Percentiles rank a stretch among this genome's conserved stretches.
phyloP scores from a whole-genome alignment of 495 filamentous ascomycete genomes.

The Beverwykella pulmonaria region DNA sequence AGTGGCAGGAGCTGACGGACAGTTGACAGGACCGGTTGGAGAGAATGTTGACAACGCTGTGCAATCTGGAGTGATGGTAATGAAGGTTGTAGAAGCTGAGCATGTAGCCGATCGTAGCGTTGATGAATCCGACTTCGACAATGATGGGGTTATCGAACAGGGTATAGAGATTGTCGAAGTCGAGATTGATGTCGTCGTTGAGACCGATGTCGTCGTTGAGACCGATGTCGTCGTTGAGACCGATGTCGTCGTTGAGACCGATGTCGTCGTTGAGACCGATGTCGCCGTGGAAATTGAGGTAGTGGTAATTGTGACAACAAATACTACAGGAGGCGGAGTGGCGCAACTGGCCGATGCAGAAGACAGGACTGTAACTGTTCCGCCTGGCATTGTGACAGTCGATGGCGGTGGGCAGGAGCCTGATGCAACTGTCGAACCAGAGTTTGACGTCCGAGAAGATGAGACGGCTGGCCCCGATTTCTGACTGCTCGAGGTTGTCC shows the following conservation, averaged over 20 bases:
- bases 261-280: not conserved
- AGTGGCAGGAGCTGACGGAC: not conserved
- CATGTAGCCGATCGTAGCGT: not conserved
- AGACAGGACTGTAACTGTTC: no score
- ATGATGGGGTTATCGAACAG: not conserved
- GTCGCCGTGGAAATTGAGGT: no score
- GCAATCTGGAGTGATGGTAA: constrained; percentile 8
- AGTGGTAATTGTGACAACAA: constrained; percentile 16
- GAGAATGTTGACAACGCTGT: not conserved
- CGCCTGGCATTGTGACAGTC: no score
- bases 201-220: constrained; percentile 1
- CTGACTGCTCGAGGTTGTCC: no score
- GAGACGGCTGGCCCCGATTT: no score
- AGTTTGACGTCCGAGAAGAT: no score
- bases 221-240: not conserved
- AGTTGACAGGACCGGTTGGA: not conserved
- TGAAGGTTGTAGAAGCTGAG: not conserved
- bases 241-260: constrained; percentile 1
- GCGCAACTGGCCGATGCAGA: constrained; percentile 1
- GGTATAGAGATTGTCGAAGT: not conserved
- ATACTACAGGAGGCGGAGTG: constrained; percentile 6
- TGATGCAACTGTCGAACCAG: no score
- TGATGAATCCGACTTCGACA: not conserved
- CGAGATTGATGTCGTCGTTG: not conserved
- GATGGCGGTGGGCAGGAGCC: no score